These are phyloP conservation scores for Heterobasidion annosum DNA, from an alignment of 1,284 basidiomycete genomes.

Conservation along the genomic window DNA sequence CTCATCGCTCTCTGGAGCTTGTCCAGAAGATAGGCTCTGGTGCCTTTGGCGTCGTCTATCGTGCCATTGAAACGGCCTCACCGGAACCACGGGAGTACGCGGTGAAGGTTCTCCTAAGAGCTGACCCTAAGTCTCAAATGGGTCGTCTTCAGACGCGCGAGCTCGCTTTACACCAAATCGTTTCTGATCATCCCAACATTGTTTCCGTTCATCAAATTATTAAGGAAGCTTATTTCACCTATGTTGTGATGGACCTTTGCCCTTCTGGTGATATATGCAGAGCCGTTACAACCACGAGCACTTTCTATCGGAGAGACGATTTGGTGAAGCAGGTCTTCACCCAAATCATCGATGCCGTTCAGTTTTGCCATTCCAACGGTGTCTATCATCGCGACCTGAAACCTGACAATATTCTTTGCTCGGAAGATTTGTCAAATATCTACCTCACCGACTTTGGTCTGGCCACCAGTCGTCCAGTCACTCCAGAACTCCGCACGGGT, in stretches of 20 bases:
- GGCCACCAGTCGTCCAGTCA: slow-evolving; percentile 40
- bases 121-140: slow-evolving; percentile 24
- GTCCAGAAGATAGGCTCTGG: slow-evolving; percentile 24
- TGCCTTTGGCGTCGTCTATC: slow-evolving; percentile 36
- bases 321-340: slow-evolving; percentile 43
- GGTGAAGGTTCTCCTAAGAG: slow-evolving; percentile 51
- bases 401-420: slow-evolving; percentile 67
- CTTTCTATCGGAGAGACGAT: slow-evolving; percentile 40
- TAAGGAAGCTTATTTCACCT: slow-evolving; percentile 39
- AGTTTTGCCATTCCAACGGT: slow-evolving; percentile 48
- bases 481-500: slow-evolving; percentile 42
- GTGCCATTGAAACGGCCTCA: slow-evolving; percentile 29
- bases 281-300: slow-evolving; percentile 42
- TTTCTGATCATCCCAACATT: slow-evolving; percentile 48
- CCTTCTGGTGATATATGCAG: slow-evolving; percentile 57
- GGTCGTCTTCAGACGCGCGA: slow-evolving; percentile 13
- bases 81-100: slow-evolving; percentile 25
- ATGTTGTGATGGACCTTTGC: slow-evolving; percentile 57
- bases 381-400: slow-evolving; percentile 70
- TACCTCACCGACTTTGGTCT: slow-evolving; percentile 64
- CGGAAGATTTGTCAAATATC: slow-evolving; percentile 32
- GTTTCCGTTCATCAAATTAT: slow-evolving; percentile 51
- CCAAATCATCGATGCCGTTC: slow-evolving; percentile 56
- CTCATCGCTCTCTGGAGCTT: background rate
- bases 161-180: slow-evolving; percentile 38